Conservation (phyloP, 2,329 filamentous ascomycete genomes). For the Stemphylium vesicarium region DNA sequence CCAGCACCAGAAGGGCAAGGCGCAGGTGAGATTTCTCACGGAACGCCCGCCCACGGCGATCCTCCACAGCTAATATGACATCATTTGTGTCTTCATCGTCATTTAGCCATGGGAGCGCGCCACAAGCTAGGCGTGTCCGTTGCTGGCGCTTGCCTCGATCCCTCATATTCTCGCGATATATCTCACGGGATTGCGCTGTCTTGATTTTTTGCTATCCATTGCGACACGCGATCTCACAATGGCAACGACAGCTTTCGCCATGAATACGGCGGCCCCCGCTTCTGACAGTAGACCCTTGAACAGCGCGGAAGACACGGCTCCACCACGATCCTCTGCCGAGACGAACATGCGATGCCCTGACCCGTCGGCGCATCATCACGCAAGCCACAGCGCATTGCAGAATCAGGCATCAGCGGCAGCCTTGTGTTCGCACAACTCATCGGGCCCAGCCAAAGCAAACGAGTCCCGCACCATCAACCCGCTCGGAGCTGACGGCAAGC, state of each 20-base stretch:
- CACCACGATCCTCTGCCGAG: conserved; percentile 26
- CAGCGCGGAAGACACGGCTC: conserved; percentile 27
- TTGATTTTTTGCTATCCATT: neutral
- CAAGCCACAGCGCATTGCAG: conserved; percentile 49
- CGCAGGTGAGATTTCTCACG: neutral
- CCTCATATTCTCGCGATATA: neutral
- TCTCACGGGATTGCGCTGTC: neutral
- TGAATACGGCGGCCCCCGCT: conserved; percentile 26
- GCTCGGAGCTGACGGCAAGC: conserved; percentile 61
- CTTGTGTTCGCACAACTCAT: conserved; percentile 59
- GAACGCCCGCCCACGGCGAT: conserved; percentile 22
- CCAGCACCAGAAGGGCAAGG: conserved; percentile 18
- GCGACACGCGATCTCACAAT: conserved; percentile 19
- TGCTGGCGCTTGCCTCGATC: conserved; percentile 1
- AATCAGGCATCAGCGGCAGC: conserved; percentile 66
- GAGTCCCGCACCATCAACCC: conserved; percentile 34
- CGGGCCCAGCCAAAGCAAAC: conserved; percentile 31
- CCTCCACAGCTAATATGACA: conserved; percentile 31
- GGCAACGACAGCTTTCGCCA: conserved; percentile 34
- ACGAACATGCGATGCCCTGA: conserved; percentile 49
- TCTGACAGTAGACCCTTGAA: conserved; percentile 29
- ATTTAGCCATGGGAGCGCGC: conserved; percentile 28
- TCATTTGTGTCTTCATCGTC: conserved; percentile 37
- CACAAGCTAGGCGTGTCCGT: conserved; percentile 4
- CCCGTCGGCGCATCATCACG: conserved; percentile 52